Conservation (phyloP, 2,329 filamentous ascomycete species). For the Dothistroma pini region DNA sequence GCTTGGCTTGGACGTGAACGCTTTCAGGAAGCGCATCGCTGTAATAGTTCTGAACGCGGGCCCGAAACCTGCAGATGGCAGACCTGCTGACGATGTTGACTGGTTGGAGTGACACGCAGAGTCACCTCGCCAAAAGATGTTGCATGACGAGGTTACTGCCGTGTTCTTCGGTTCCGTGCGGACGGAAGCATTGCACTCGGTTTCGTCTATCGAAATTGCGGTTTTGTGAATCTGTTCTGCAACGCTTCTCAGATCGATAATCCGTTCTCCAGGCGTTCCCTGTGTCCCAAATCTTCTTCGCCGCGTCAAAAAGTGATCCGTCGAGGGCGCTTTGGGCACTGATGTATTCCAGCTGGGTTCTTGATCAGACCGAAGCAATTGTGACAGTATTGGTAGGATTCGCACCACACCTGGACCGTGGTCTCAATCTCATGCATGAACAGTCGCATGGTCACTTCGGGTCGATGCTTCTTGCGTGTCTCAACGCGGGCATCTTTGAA, state of each 20-base stretch:
- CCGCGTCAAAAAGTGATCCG: background rate
- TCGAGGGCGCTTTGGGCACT: background rate
- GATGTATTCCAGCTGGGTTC: background rate
- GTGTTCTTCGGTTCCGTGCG: background rate
- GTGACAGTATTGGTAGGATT: background rate
- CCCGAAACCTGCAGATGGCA: background rate
- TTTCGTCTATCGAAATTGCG: background rate
- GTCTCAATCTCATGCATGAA: background rate
- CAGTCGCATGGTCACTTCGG: background rate
- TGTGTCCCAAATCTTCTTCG: background rate
- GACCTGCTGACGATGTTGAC: background rate
- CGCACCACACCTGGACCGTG: background rate
- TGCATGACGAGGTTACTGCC: background rate
- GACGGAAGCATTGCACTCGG: background rate
- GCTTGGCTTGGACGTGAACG: background rate
- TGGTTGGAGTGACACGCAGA: background rate
- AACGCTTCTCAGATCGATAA: too few species aligned
- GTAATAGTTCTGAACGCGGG: background rate
- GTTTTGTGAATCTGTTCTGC: too few species aligned
- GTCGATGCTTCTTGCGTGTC: background rate
- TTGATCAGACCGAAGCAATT: background rate
- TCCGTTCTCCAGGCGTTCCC: background rate
- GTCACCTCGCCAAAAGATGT: background rate
- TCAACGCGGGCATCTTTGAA: background rate
- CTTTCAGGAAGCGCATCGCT: background rate